A percentile compares a stretch with the other conserved stretches of the same genome.
phyloP scores from a whole-genome alignment of 106 monocot species.

The Dendrobium catenatum region DNA sequence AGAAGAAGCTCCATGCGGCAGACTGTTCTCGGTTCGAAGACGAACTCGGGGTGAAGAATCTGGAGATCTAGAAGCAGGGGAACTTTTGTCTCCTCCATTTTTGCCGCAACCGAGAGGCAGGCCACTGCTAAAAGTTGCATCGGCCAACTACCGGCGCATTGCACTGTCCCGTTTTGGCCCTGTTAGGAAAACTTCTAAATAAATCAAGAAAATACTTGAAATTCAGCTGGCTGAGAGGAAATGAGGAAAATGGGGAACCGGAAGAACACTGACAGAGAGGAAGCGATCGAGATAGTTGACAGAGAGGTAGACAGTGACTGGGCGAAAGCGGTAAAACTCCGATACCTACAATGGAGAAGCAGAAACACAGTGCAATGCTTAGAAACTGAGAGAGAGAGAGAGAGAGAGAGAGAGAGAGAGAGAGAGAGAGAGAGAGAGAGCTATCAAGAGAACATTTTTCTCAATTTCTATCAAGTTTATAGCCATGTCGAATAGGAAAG shows the following conservation, averaged over 20 bases:
- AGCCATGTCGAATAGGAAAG: background rate
- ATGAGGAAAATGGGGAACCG: slow-evolving; percentile 13
- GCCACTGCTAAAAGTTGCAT: slow-evolving; percentile 76
- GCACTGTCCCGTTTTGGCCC: background rate
- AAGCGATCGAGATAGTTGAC: slow-evolving; percentile 83
- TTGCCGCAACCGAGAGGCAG: slow-evolving; percentile 74
- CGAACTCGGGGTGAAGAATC: slow-evolving; percentile 28
- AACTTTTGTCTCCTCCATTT: slow-evolving; percentile 72
- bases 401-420: background rate
- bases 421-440: background rate
- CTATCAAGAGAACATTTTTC: background rate
- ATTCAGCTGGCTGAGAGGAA: background rate
- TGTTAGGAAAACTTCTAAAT: background rate
- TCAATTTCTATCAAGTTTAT: background rate
- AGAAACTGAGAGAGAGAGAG: background rate
- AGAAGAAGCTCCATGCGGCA: slow-evolving; percentile 74
- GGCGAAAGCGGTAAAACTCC: slow-evolving; percentile 48
- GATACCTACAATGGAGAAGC: slow-evolving; percentile 23
- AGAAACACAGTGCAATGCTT: background rate
- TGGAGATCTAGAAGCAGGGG: slow-evolving; percentile 53
- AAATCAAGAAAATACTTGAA: too few species aligned
- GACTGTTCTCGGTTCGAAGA: slow-evolving; percentile 49
- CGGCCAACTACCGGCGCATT: slow-evolving; percentile 26
- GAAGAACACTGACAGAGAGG: slow-evolving; percentile 45
- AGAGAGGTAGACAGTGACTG: slow-evolving; percentile 52